Base-by-base conservation (phyloP, 2,329 filamentous ascomycete genomes). In the Talaromyces atroroseus region DNA sequence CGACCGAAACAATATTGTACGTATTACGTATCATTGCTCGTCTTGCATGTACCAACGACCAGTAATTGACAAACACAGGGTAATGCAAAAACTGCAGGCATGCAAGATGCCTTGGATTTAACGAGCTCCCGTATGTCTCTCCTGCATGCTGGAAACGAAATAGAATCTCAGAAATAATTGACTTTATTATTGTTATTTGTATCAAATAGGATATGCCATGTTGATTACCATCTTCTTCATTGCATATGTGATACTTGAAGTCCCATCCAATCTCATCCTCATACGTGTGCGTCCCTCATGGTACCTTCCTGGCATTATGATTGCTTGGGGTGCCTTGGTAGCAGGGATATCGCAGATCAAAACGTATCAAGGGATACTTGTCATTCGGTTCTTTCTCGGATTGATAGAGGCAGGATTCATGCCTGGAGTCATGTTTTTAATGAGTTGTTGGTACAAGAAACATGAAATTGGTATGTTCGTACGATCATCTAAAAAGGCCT, bases 391-490 rank as follows among this genome's bases (percentile, higher is more conserved):
- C 45, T 64, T 75, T 20, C 65, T 76, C 3, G 67, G 67, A 20
- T 61, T 68, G 18, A 59, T 65, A 7, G 66, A 71, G 54, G 66
- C 65, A 2, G 69, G 69, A 2, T 85, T 85, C 68, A 71, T 85
- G 16, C 84, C 84, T 0, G 84, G 84, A 45, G 80, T 81, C 0
- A 74, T 86, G 8, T 74, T 85, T 36, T 82, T 85, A 47, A 75
- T 87, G 18, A 83, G 81, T 0, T 84, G 84, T 64, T 87, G 83
- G 82, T 87, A 87, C 67, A 86, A 83, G 1, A 77, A 82, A 48
- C 76, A 77, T 23, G 80, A 83, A 68, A 64, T 84, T 56, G 79
- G 79, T 4, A 73, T 73, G 14, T 14, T 34, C 32, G 6, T 34
- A 14, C 32, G 5, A 34, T 34, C 7, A 34, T 34, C 12, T 14